Conservation (phyloP, 2,329 filamentous ascomycete species). For the Aspergillus caelatus region DNA sequence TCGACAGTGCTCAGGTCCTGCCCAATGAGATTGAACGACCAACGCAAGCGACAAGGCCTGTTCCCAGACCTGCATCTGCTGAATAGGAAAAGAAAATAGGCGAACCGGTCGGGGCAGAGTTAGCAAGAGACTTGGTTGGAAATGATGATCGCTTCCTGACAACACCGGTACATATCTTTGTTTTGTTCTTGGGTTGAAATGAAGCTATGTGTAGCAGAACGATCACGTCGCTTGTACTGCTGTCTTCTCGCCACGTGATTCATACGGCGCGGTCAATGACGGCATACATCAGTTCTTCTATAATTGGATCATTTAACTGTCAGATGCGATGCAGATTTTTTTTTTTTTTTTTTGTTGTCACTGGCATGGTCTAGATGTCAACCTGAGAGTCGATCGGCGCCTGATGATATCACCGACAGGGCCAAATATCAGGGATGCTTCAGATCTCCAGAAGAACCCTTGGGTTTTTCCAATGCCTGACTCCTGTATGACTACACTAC, state of each 20-base stretch:
- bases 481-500: neutral
- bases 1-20: constrained; percentile 27
- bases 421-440: neutral
- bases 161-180: neutral
- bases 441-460: neutral
- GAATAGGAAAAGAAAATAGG: neutral
- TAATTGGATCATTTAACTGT: constrained; percentile 3
- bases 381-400: neutral
- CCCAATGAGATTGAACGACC: constrained; percentile 4
- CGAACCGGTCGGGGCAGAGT: neutral
- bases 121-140: neutral
- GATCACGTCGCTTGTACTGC: neutral
- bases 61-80: constrained; percentile 5
- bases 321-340: neutral
- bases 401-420: constrained; percentile 3
- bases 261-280: neutral
- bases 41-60: constrained; percentile 1
- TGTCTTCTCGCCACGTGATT: neutral
- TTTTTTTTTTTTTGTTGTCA: neutral
- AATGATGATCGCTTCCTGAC: neutral
- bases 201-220: neutral
- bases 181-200: neutral
- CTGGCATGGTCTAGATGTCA: constrained; percentile 1
- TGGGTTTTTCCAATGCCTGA: neutral
- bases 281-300: neutral